These are phyloP conservation scores for Suillus brevipes DNA, from an alignment of 768 basidiomycete genomes.

Conservation along the genomic window DNA sequence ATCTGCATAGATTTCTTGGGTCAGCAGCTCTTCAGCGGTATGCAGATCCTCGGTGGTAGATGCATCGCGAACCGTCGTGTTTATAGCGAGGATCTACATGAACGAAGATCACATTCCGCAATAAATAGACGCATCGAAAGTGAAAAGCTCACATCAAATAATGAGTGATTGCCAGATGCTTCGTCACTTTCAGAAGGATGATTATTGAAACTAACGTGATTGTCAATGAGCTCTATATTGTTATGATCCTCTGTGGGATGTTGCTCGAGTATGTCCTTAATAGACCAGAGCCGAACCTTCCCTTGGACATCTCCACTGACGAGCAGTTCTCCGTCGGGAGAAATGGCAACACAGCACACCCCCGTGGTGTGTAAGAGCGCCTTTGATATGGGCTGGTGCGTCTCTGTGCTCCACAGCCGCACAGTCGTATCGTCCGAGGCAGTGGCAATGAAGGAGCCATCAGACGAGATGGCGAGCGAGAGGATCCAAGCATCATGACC, in stretches of 20 bases:
- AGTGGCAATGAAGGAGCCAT: slow-evolving; percentile 4
- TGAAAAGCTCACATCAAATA: not conserved
- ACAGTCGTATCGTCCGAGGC: not conserved
- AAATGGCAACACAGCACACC: not conserved
- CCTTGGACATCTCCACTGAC: slow-evolving; percentile 15
- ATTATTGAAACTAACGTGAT: not conserved
- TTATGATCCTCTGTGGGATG: not conserved
- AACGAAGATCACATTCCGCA: not conserved
- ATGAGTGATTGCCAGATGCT: not conserved
- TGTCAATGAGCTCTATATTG: too few species aligned
- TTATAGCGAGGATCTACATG: not conserved
- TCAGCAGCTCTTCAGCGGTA: not conserved
- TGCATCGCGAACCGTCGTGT: not conserved
- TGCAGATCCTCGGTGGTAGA: not conserved
- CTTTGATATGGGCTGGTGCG: not conserved
- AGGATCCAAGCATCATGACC: not conserved
- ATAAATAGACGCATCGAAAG: not conserved
- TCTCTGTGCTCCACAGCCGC: not conserved
- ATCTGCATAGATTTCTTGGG: not conserved
- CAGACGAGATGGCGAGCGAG: not conserved
- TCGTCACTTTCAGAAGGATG: not conserved
- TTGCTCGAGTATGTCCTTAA: not conserved
- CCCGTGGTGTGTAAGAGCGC: not conserved
- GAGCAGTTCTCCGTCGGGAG: not conserved
- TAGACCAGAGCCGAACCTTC: slow-evolving; percentile 3